Base-by-base conservation (phyloP, 1,284 basidiomycete genomes). In the Marasmius sp. region DNA sequence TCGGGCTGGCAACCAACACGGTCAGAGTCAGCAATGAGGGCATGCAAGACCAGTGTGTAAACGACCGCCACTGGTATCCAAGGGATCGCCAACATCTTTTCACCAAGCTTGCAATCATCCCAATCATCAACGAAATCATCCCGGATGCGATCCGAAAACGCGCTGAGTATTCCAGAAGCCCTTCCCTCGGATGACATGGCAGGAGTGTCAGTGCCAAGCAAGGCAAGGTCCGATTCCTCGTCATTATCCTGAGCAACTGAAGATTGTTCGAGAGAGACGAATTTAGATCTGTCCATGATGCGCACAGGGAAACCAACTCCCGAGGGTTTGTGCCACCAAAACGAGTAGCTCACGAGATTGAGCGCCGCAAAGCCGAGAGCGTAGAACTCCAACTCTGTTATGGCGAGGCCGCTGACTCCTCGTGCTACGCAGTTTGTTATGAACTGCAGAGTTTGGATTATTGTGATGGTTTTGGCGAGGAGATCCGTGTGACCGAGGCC, bases 261-360 rank as follows among this genome's bases (percentile, higher is more conserved):
- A 3, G 6, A 3, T 5, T 27, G 27, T 3, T 12, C 12, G 41
- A 3, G 41, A 6, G 41, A n/a, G 11, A 2, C 6, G n/a, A 6
- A 3, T 2, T 43, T 43, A 2, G 11, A 3, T 12, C 12, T n/a
- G n/a, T 12, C 41, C n/a, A 12, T 37, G 7, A 53, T 12, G 37
- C 33, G 50, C 3, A 62, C 48, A 1, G 39, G 50, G 39, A 14
- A 54, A 11, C 45, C 2, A 12, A 71, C 70, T 41, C 68, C 67
- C 16, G 68, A 64, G 2, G 76, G 76, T 57, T 78, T 78, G n/a
- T 72, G 9, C 74, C 73, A 75, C 76, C 76, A 78, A 11, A 73
- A 60, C 14, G 58, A 48, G 54, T 73, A 75, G 34, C 69, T 69
- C 0, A 70, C 39, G 2, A 61, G 51, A 38, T 68, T 75, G 33